phyloP scores from a whole-genome alignment of 2,329 filamentous ascomycete species.

The Aspergillus clavatus region DNA sequence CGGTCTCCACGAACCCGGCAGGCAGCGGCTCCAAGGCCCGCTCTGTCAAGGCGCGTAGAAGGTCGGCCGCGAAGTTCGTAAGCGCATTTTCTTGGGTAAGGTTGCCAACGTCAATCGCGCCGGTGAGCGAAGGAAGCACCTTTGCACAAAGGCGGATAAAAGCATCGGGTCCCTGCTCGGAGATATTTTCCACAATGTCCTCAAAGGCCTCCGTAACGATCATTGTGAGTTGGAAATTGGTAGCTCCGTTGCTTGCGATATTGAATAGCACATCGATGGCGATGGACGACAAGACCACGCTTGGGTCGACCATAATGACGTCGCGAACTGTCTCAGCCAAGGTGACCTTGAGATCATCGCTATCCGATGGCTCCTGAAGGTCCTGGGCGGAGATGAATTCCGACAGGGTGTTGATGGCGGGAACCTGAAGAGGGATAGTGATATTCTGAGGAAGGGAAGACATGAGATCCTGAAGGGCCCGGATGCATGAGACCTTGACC shows the following conservation, averaged over 20 bases:
- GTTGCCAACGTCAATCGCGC: constrained; percentile 81
- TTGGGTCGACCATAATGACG: constrained; percentile 73
- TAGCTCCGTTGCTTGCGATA: constrained; percentile 79
- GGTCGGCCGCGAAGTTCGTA: constrained; percentile 78
- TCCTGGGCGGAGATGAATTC: constrained; percentile 77
- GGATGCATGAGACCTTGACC: constrained; percentile 87
- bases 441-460: constrained; percentile 48
- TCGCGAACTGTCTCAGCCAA: constrained; percentile 81
- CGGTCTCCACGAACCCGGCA: constrained; percentile 74
- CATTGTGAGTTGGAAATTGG: constrained; percentile 85
- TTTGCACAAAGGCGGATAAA: constrained; percentile 79
- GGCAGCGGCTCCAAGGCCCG: constrained; percentile 82
- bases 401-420: constrained; percentile 57
- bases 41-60: constrained; percentile 75
- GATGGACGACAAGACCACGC: constrained; percentile 66
- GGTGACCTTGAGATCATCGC: constrained; percentile 86
- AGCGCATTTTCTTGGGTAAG: constrained; percentile 75
- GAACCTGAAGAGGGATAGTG: constrained; percentile 55
- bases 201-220: constrained; percentile 89
- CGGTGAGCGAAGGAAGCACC: constrained; percentile 79
- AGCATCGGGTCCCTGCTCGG: constrained; percentile 59
- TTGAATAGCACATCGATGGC: constrained; percentile 78
- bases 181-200: constrained; percentile 68
- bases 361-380: constrained; percentile 75
- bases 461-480: constrained; percentile 69